phyloP scores from a whole-genome alignment of 1,284 basidiomycete genomes.

The Taiwanofungus camphoratus region DNA sequence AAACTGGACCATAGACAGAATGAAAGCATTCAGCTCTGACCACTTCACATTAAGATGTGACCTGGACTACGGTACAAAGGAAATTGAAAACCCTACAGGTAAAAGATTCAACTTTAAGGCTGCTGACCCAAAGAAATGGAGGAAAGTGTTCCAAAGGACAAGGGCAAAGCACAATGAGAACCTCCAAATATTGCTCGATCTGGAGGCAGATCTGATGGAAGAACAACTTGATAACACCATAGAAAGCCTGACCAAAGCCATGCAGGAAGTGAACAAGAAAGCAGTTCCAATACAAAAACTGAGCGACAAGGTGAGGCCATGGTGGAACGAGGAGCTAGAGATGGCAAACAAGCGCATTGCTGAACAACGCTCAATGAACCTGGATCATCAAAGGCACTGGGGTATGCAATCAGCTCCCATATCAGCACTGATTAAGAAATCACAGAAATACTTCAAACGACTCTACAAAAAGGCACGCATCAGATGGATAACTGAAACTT shows the following conservation, averaged over 20 bases:
- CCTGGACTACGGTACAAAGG: constrained; percentile 5
- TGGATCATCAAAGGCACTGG: background rate
- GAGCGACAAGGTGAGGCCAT: constrained; percentile 3
- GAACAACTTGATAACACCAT: constrained; percentile 1
- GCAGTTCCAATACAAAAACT: background rate
- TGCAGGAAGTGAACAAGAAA: constrained; percentile 1
- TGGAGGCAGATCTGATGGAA: background rate
- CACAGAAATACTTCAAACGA: background rate
- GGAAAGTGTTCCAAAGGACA: background rate
- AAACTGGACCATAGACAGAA: constrained; percentile 2
- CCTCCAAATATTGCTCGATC: background rate
- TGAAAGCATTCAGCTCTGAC: constrained; percentile 4
- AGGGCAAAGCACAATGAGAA: background rate
- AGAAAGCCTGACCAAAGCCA: constrained; percentile 1
- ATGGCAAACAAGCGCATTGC: background rate
- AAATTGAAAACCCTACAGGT: constrained; percentile 6
- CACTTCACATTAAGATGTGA: constrained; percentile 8
- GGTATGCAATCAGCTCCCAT: background rate
- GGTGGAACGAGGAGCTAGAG: constrained; percentile 1
- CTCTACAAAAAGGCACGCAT: background rate
- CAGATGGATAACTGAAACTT: constrained; percentile 1
- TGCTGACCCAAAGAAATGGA: constrained; percentile 5
- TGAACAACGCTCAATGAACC: background rate
- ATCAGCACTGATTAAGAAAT: background rate
- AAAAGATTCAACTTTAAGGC: constrained; percentile 8